phyloP scores from a whole-genome alignment of 495 filamentous ascomycete genomes.

The Aspergillus kassunensis region DNA sequence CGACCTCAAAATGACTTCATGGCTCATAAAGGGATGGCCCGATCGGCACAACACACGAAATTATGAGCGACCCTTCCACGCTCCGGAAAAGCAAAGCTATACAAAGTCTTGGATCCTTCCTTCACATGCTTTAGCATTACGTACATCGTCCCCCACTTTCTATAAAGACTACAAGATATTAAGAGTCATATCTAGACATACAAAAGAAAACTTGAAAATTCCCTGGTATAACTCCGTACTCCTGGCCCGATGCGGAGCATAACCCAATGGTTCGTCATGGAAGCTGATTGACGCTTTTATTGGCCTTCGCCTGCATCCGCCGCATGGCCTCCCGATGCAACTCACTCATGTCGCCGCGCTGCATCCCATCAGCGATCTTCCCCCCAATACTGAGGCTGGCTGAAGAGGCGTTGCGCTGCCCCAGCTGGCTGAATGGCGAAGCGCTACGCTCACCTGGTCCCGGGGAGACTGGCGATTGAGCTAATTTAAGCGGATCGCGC shows the following conservation, averaged over 20 bases:
- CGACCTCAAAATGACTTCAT: constrained; percentile 7
- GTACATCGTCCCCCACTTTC: background rate
- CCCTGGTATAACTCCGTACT: too few species aligned
- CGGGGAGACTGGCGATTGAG: constrained; percentile 3
- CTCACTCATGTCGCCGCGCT: constrained; percentile 68
- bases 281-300: constrained; percentile 30
- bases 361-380: constrained; percentile 70
- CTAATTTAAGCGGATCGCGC: constrained; percentile 31
- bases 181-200: too few species aligned
- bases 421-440: constrained; percentile 27
- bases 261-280: constrained; percentile 13
- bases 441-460: constrained; percentile 16
- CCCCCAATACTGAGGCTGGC: constrained; percentile 33
- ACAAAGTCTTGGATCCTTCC: too few species aligned
- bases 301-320: constrained; percentile 73
- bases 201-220: too few species aligned
- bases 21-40: constrained; percentile 1
- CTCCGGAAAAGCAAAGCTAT: background rate
- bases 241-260: background rate
- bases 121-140: background rate
- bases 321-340: constrained; percentile 78
- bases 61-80: background rate
- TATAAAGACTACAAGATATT: background rate
- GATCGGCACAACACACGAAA: background rate
- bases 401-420: constrained; percentile 30